phyloP scores from a whole-genome alignment of 2,329 filamentous ascomycete genomes.

The Chaetomium sp. region DNA sequence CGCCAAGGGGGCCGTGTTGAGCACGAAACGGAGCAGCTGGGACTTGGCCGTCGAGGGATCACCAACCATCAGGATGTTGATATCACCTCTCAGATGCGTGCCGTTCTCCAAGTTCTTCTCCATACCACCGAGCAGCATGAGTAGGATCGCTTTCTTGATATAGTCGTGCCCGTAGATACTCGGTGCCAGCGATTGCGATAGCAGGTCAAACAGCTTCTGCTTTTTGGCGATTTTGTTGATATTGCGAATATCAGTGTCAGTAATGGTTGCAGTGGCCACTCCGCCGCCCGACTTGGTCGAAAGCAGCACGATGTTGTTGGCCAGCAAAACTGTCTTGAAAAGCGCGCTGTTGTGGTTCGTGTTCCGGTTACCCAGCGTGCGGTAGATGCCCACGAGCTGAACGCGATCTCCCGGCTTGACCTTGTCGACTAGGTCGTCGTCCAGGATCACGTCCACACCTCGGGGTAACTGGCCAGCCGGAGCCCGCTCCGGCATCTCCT shows the following conservation, averaged over 20 bases:
- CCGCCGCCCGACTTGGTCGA: conserved; percentile 95
- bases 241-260: conserved; percentile 94
- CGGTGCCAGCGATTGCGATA: conserved; percentile 89
- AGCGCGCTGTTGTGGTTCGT: conserved; percentile 83
- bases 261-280: conserved; percentile 84
- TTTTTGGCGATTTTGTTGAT: conserved; percentile 98
- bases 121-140: conserved; percentile 92
- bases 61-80: conserved; percentile 98
- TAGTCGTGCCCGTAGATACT: conserved; percentile 97
- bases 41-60: conserved; percentile 98
- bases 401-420: conserved; percentile 95
- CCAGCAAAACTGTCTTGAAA: conserved; percentile 89
- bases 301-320: conserved; percentile 89
- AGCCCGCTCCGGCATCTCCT: conserved; percentile 97
- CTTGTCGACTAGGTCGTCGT: conserved; percentile 91
- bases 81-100: conserved; percentile 94
- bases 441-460: conserved; percentile 91
- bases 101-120: conserved; percentile 99
- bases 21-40: conserved; percentile 91
- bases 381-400: conserved; percentile 92
- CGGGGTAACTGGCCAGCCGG: conserved; percentile 92
- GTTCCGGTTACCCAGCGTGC: conserved; percentile 91
- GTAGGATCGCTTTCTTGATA: conserved; percentile 93
- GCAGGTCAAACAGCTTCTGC: conserved; percentile 82
- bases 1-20: conserved; percentile 92